Base-by-base conservation (phyloP, 1,139 yeast species). In the Candida gigantensis region DNA sequence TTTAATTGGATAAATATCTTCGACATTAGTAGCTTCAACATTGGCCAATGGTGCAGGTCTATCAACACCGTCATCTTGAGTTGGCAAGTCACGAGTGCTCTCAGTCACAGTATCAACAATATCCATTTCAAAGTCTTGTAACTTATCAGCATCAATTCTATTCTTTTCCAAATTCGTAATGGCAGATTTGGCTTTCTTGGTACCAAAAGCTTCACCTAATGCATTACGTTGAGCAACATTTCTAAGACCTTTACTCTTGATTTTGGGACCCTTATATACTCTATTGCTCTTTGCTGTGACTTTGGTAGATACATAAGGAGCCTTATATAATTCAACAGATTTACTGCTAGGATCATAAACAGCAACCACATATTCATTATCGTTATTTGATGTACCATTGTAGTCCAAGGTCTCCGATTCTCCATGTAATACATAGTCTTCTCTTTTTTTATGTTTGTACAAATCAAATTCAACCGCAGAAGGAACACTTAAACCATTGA, bases 131-230 rank as follows among this genome's bases (percentile, higher is more conserved):
- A 82, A 69, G 47, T 77, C 85, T 41, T 77, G 84, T 47, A 90
- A 72, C 60, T 81, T 79, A 34, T 79, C 94, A 2, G 96, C 76
- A 58, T 92, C 97, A 56, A 92, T 82, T 55, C 84, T 76, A 64
- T 92, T 92, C 60, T 84, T 79, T 55, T 84, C 94, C 54, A 81
- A 62, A 57, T 84, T 90, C 35, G 78, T 70, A 55, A 94, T 86
- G 25, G 96, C 95, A 53, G 87, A 84, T 66, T 88, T 90, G 43
- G 97, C 97, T 65, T 83, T 90, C 65, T 87, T 88, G 43, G 98
- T 90, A 74, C 99, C 99, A 51, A 92, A 92, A 2, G 95, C 94
- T 62, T 88, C 92, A 55, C 98, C 98, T 53, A 92, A 74, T 3
- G 87, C 86, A 45, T 77, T 85, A 58, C 96, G 76, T 62, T 85